Conservation (phyloP, 129 eudicot genomes). For the Ambrosia trifida region DNA sequence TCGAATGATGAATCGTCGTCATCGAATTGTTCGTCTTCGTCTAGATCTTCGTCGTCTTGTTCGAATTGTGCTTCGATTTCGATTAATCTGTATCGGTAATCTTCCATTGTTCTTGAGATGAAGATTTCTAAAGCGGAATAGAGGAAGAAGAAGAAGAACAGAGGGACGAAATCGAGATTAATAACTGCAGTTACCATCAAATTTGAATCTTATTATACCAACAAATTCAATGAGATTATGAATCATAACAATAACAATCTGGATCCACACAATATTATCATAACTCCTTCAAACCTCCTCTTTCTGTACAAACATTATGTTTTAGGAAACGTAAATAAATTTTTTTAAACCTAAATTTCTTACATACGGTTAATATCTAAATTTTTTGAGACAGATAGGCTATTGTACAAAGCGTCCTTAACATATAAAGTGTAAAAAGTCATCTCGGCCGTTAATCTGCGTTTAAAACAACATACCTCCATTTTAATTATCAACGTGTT, state of each 20-base stretch:
- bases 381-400: too few relatives aligned
- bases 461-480: too few relatives aligned
- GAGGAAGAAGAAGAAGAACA: conserved; percentile 24
- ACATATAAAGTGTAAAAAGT: too few relatives aligned
- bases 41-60: neutral
- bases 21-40: neutral
- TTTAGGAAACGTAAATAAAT: too few relatives aligned
- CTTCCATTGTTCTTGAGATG: conserved; percentile 26
- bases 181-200: conserved; percentile 22
- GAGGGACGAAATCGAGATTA: conserved; percentile 26
- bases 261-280: neutral
- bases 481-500: too few relatives aligned
- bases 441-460: too few relatives aligned
- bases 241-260: neutral
- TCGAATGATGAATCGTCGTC: neutral
- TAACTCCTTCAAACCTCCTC: neutral
- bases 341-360: too few relatives aligned
- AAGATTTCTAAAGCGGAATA: conserved; percentile 22
- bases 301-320: too few relatives aligned
- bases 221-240: neutral
- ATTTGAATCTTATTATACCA: conserved; percentile 7
- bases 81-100: conserved; percentile 24
- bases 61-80: conserved; percentile 18
- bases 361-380: neutral
- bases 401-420: too few relatives aligned